Evolutionary conservation across 495 filamentous ascomycete genomes (phyloP).

Genomic region (Pseudevernia furfuracea): DNA sequence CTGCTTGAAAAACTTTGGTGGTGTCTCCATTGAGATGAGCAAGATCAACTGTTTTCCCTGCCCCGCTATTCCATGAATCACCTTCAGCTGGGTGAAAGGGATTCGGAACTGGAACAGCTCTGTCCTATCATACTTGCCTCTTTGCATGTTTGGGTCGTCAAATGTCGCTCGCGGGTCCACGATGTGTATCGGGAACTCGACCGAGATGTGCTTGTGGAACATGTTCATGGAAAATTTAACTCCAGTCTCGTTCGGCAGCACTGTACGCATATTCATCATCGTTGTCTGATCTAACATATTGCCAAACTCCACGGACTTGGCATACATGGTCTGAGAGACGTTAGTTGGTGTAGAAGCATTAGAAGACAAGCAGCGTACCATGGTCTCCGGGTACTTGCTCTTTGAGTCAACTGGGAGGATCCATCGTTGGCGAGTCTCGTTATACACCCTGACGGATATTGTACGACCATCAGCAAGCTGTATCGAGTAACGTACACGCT

Average conservation of each 20-base stretch:
- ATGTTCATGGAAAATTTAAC: conserved; percentile 41
- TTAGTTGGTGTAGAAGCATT: conserved; percentile 1
- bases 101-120: conserved; percentile 49
- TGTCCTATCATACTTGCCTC: conserved; percentile 14
- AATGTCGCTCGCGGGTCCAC: conserved; percentile 30
- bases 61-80: conserved; percentile 42
- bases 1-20: conserved; percentile 59
- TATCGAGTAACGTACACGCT: conserved; percentile 26
- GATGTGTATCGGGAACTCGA: conserved; percentile 39
- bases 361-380: conserved; percentile 15
- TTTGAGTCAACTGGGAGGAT: conserved; percentile 17
- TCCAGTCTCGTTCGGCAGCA: conserved; percentile 14
- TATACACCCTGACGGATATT: conserved; percentile 26
- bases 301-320: conserved; percentile 25
- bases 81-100: conserved; percentile 54
- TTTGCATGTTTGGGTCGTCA: neutral
- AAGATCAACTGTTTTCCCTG: conserved; percentile 35
- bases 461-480: conserved; percentile 14
- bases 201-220: conserved; percentile 33
- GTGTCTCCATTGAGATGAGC: conserved; percentile 53
- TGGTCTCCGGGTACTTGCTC: conserved; percentile 23
- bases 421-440: conserved; percentile 10
- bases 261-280: conserved; percentile 45
- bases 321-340: conserved; percentile 16
- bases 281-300: conserved; percentile 19